phyloP scores from a whole-genome alignment of 2,329 filamentous ascomycete genomes.

The Venturiaceae sp. region DNA sequence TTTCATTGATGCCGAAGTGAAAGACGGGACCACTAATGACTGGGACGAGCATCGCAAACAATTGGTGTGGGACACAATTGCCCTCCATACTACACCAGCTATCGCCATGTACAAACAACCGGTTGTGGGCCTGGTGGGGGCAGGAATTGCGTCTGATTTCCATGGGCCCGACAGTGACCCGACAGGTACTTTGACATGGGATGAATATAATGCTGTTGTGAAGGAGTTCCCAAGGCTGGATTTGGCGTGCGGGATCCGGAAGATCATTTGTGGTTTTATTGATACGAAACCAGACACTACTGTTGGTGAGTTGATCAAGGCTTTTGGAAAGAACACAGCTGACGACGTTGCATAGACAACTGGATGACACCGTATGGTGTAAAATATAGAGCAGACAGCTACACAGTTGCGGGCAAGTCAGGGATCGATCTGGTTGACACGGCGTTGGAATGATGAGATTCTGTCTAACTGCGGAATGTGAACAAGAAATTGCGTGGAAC shows the following conservation, averaged over 20 bases:
- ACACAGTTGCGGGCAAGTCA: background rate
- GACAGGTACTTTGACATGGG: constrained; percentile 16
- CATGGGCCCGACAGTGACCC: constrained; percentile 24
- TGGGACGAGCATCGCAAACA: constrained; percentile 34
- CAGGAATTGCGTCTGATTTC: constrained; percentile 32
- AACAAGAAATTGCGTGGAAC: too few species aligned
- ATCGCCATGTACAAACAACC: constrained; percentile 34
- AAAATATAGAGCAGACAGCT: background rate
- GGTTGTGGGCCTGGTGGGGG: constrained; percentile 24
- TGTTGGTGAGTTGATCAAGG: constrained; percentile 4
- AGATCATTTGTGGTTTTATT: constrained; percentile 29
- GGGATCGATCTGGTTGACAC: background rate
- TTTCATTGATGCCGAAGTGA: constrained; percentile 16
- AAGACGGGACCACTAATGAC: background rate
- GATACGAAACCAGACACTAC: constrained; percentile 29
- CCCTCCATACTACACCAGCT: constrained; percentile 30
- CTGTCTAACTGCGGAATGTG: background rate
- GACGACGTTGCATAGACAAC: too few species aligned
- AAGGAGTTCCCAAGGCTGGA: constrained; percentile 23
- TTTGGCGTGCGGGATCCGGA: constrained; percentile 24
- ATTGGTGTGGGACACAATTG: constrained; percentile 41
- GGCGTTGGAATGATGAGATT: background rate
- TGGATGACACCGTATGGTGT: background rate
- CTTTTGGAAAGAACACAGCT: too few species aligned
- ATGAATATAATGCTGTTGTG: constrained; percentile 25